A percentile compares a stretch with the other conserved stretches of the same genome.
Evolutionary conservation across 176 grass and related monocot genomes (phyloP).

Genomic region (Tillandsia leiboldiana): DNA sequence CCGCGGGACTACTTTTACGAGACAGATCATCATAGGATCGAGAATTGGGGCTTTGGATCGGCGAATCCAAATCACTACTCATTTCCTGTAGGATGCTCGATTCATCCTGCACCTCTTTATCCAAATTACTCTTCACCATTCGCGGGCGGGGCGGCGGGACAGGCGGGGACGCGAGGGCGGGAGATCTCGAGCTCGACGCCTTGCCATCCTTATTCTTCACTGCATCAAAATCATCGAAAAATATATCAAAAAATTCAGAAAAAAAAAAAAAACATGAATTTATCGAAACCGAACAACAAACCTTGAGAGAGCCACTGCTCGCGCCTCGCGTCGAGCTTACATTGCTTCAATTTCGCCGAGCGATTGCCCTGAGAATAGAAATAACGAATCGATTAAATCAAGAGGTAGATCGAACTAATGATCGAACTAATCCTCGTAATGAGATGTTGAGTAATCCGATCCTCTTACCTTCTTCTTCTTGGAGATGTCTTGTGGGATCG

Average conservation of each 20-base stretch:
- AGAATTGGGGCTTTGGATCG: conserved; percentile 40
- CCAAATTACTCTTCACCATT: conserved; percentile 11
- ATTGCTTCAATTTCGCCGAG: conserved; percentile 91
- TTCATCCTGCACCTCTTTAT: conserved; percentile 12
- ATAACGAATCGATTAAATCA: conserved; percentile 8
- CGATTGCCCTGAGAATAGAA: conserved; percentile 44
- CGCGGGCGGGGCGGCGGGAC: conserved; percentile 39
- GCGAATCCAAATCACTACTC: conserved; percentile 40
- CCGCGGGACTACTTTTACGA: conserved; percentile 24
- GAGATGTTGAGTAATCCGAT: neutral
- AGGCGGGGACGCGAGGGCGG: conserved; percentile 28
- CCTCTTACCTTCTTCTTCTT: conserved; percentile 77
- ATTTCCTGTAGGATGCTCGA: conserved; percentile 24
- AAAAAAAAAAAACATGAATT: neutral
- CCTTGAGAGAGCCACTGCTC: conserved; percentile 99
- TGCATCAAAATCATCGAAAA: conserved; percentile 13
- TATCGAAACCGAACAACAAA: conserved; percentile 19
- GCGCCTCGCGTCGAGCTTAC: conserved; percentile 85
- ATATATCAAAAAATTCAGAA: conserved; percentile 9
- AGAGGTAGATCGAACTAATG: conserved; percentile 8
- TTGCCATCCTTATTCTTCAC: conserved; percentile 50
- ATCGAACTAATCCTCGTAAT: conserved; percentile 21
- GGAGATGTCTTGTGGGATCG: conserved; percentile 35
- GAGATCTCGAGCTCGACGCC: conserved; percentile 35
- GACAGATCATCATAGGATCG: conserved; percentile 19